Percentiles rank a stretch among this genome's conserved stretches.
phyloP scores from a whole-genome alignment of 2,329 filamentous ascomycete genomes.

The Zasmidium cellare region DNA sequence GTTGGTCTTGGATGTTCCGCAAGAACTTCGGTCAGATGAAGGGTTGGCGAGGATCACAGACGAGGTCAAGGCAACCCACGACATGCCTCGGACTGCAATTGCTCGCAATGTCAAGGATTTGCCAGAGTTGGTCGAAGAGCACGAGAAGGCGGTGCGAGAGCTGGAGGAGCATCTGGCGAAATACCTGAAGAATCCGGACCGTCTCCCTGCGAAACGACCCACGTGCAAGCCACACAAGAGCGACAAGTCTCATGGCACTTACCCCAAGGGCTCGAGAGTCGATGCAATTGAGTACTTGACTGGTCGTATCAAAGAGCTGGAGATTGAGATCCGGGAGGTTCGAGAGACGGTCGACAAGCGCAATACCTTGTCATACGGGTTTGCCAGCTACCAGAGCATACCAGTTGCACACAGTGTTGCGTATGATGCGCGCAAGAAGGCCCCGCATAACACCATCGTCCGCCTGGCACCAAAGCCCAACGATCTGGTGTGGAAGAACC shows the following conservation, averaged over 20 bases:
- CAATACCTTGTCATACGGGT: slow-evolving; percentile 87
- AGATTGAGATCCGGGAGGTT: slow-evolving; percentile 80
- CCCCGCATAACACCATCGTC: slow-evolving; percentile 75
- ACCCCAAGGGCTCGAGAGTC: slow-evolving; percentile 70
- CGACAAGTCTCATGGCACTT: slow-evolving; percentile 59
- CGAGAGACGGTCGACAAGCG: slow-evolving; percentile 80
- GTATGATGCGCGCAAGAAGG: slow-evolving; percentile 76
- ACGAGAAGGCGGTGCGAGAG: slow-evolving; percentile 76
- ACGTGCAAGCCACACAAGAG: slow-evolving; percentile 78
- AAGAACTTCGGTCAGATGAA: slow-evolving; percentile 75
- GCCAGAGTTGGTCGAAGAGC: slow-evolving; percentile 79
- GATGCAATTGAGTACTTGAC: slow-evolving; percentile 95
- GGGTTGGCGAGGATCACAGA: slow-evolving; percentile 84
- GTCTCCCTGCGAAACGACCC: slow-evolving; percentile 74
- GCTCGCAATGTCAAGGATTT: slow-evolving; percentile 91
- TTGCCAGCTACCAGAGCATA: slow-evolving; percentile 89
- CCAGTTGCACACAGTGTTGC: slow-evolving; percentile 85
- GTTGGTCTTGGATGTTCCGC: slow-evolving; percentile 79
- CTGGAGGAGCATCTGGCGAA: slow-evolving; percentile 83
- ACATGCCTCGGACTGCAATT: slow-evolving; percentile 76
- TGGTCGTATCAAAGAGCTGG: slow-evolving; percentile 77
- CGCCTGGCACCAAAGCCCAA: slow-evolving; percentile 79
- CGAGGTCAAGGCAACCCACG: slow-evolving; percentile 72
- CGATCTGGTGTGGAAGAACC: slow-evolving; percentile 95
- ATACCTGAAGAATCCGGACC: slow-evolving; percentile 84